Evolutionary conservation across 805 yeast species (phyloP), one percentile per base, ranked within the genome.

Genomic region (Naumovozyma castellii): DNA sequence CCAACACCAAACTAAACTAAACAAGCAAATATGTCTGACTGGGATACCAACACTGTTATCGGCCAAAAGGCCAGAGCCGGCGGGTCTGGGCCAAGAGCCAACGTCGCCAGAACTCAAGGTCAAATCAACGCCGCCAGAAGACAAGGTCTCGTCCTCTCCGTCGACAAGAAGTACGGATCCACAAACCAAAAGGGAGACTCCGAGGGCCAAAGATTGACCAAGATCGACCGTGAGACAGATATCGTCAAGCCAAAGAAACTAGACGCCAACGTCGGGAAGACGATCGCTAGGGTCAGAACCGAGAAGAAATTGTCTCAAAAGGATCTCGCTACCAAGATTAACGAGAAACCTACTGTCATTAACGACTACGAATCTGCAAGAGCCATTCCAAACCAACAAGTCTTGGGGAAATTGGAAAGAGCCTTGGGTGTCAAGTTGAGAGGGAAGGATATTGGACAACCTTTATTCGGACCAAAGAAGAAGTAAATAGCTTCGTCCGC

Each of bases 341-440:
- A 88, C 62, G 98, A 92, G 69, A 92, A 92, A 71, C 96, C 97
- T 45, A 86, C 80, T 51, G 83, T 92, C 45, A 79, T 92, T 58
- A 88, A 86, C 65, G 98, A 92, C 59, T 92, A 92, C 65, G 98
- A 92, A 70, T 84, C 94, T 41, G 97, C 95, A 43, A 79, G 94
- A 61, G 98, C 95, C 34, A 77, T 83, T 50, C 98, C 98, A 43
- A 88, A 85, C 70, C 98, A 92, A 71, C 97, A 88, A 67, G 66
- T 92, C 39, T 73, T 92, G 56, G 88, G 82, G 40, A 92, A 92
- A 70, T 67, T 92, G 63, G 97, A 92, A 70, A 77, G 96, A 65
- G 94, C 82, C 32, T 72, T 92, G 54, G 97, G 97, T 50, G 82
- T 92, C 48, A 92, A 87, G 69, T 76, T 92, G 60, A 78, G 97